Conservation (phyloP, 1,284 basidiomycete species). For the Malassezia caprae region DNA sequence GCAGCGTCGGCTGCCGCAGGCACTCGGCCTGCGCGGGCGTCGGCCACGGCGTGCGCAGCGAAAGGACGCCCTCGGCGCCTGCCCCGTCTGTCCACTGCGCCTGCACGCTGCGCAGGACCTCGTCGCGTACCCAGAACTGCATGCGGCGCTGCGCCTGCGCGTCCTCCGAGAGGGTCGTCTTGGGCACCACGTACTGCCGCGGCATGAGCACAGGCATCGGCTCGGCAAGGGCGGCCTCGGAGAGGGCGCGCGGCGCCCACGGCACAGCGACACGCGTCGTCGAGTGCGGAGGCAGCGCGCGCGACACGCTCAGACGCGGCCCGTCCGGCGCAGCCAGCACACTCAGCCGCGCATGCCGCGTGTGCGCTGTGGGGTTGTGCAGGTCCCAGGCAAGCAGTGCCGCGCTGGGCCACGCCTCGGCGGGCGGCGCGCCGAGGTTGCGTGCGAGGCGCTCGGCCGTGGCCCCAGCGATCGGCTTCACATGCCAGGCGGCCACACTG, state of each 20-base stretch:
- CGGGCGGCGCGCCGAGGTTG: background rate
- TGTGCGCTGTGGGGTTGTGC: conserved; percentile 70
- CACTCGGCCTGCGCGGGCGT: conserved; percentile 1
- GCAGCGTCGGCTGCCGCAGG: background rate
- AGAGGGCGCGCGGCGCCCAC: conserved; percentile 59
- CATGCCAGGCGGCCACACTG: conserved; percentile 50
- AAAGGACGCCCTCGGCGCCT: conserved; percentile 3
- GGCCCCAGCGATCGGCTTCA: conserved; percentile 20
- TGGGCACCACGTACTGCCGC: conserved; percentile 82
- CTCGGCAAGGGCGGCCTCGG: conserved; percentile 55
- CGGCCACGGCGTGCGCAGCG: conserved; percentile 7
- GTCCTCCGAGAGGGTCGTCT: conserved; percentile 57
- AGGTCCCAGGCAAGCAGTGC: conserved; percentile 79
- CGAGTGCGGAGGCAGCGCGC: background rate
- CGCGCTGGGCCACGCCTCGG: conserved; percentile 54
- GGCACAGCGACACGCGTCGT: conserved; percentile 65
- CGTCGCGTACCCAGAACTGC: conserved; percentile 88
- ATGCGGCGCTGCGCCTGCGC: conserved; percentile 62
- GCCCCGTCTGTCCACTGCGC: conserved; percentile 66
- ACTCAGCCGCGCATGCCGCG: conserved; percentile 73
- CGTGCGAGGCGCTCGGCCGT: background rate
- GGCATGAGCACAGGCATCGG: conserved; percentile 68
- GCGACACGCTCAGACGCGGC: conserved; percentile 51
- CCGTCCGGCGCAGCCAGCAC: conserved; percentile 50
- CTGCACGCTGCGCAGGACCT: conserved; percentile 60